Conservation (phyloP, 2,329 filamentous ascomycete species). For the Cladophialophora exuberans region DNA sequence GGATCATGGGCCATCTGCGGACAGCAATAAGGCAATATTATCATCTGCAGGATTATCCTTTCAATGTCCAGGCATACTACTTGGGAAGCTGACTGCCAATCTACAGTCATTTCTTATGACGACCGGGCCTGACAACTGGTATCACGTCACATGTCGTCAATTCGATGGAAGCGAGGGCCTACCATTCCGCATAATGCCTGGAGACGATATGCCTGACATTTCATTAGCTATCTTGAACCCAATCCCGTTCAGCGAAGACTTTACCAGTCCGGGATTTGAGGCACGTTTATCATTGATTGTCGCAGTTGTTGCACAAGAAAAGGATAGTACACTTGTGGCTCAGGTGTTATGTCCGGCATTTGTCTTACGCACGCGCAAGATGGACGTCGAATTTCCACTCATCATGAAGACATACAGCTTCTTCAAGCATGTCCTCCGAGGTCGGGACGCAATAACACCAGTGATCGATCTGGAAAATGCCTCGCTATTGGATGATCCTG, state of each 20-base stretch:
- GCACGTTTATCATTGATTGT: neutral
- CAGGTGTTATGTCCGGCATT: neutral
- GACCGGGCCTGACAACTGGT: neutral
- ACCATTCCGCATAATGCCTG: neutral
- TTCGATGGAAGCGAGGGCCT: neutral
- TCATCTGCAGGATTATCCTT: neutral
- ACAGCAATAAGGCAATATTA: neutral
- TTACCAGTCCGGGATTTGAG: neutral
- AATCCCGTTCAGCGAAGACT: neutral
- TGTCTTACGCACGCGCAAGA: neutral
- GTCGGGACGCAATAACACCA: neutral
- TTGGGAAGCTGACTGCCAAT: neutral
- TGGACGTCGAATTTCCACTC: neutral
- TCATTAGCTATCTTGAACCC: slow-evolving; percentile 4
- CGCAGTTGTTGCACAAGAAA: slow-evolving; percentile 1
- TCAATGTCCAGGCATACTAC: neutral
- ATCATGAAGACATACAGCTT: neutral
- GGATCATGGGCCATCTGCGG: neutral
- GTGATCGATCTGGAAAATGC: neutral
- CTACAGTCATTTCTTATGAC: slow-evolving; percentile 3
- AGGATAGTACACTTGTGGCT: neutral
- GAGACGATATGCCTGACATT: neutral
- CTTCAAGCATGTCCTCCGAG: neutral
- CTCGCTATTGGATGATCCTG: neutral
- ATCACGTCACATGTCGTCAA: neutral